phyloP scores from a whole-genome alignment of 2,329 filamentous ascomycete genomes.

The Colletotrichum lentis region DNA sequence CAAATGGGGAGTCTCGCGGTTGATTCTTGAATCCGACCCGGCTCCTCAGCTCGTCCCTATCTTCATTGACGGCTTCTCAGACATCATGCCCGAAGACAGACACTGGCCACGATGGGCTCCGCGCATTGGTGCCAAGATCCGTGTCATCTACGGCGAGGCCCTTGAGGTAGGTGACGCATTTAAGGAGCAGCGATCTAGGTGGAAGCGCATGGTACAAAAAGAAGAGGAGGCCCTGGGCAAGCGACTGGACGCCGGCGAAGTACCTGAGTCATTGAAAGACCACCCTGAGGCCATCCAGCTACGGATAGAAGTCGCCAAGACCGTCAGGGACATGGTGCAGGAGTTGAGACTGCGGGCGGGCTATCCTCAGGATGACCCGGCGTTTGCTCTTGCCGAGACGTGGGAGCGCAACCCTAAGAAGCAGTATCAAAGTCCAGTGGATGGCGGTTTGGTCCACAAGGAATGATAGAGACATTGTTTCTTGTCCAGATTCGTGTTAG shows the following conservation, averaged over 20 bases:
- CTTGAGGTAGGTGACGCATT: slow-evolving; percentile 79
- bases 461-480: slow-evolving; percentile 1
- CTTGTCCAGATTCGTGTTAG: background rate
- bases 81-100: slow-evolving; percentile 86
- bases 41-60: slow-evolving; percentile 91
- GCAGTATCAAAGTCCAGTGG: slow-evolving; percentile 62
- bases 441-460: slow-evolving; percentile 57
- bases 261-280: slow-evolving; percentile 72
- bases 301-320: slow-evolving; percentile 79
- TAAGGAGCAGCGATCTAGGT: slow-evolving; percentile 77
- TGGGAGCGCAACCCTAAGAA: slow-evolving; percentile 68
- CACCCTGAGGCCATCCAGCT: slow-evolving; percentile 75
- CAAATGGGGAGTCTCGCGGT: slow-evolving; percentile 93
- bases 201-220: slow-evolving; percentile 70
- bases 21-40: slow-evolving; percentile 89
- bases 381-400: slow-evolving; percentile 79
- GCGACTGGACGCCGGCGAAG: slow-evolving; percentile 57
- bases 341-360: slow-evolving; percentile 78
- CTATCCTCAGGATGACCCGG: slow-evolving; percentile 81
- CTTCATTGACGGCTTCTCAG: slow-evolving; percentile 89
- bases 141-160: slow-evolving; percentile 79
- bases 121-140: slow-evolving; percentile 73
- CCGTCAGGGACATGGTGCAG: slow-evolving; percentile 80
- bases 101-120: slow-evolving; percentile 83
- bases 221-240: slow-evolving; percentile 49